Conservation (phyloP, 2,329 filamentous ascomycete species). For the Pseudomassariella vexata region DNA sequence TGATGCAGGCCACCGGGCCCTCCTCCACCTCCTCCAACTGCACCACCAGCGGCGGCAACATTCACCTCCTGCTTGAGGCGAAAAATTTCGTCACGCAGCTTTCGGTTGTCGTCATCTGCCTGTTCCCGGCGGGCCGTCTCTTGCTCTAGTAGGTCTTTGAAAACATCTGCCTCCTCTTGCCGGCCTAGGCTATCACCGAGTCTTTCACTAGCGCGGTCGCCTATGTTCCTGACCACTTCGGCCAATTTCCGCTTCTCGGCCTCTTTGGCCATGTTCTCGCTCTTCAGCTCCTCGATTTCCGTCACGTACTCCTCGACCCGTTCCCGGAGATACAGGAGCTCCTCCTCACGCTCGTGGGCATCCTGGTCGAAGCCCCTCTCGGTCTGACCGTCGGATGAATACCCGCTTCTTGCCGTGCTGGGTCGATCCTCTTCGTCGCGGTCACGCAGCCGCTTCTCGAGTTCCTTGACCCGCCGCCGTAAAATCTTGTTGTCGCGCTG, state of each 20-base stretch:
- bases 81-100: constrained; percentile 77
- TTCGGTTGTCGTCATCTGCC: constrained; percentile 81
- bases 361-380: constrained; percentile 53
- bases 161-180: constrained; percentile 72
- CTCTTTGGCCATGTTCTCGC: constrained; percentile 73
- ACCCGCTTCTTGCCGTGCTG: constrained; percentile 50
- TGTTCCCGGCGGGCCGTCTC: constrained; percentile 87
- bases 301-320: constrained; percentile 77
- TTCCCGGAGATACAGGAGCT: constrained; percentile 79
- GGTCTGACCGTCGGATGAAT: constrained; percentile 53
- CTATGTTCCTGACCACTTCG: constrained; percentile 63
- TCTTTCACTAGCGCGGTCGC: constrained; percentile 37
- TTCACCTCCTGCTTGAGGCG: constrained; percentile 59
- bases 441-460: constrained; percentile 70
- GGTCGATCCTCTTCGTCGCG: constrained; percentile 56
- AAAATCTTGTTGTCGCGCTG: constrained; percentile 87
- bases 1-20: constrained; percentile 40
- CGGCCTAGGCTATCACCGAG: constrained; percentile 40
- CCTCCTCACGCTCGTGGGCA: constrained; percentile 70
- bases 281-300: constrained; percentile 75
- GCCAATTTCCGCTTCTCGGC: constrained; percentile 81
- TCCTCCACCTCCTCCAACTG: constrained; percentile 10
- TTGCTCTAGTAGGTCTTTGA: constrained; percentile 90
- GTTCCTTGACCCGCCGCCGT: constrained; percentile 73
- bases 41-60: constrained; percentile 12